Evolutionary conservation across 2,329 filamentous ascomycete species (phyloP).

Genomic region (Chaetomium olivaceum): DNA sequence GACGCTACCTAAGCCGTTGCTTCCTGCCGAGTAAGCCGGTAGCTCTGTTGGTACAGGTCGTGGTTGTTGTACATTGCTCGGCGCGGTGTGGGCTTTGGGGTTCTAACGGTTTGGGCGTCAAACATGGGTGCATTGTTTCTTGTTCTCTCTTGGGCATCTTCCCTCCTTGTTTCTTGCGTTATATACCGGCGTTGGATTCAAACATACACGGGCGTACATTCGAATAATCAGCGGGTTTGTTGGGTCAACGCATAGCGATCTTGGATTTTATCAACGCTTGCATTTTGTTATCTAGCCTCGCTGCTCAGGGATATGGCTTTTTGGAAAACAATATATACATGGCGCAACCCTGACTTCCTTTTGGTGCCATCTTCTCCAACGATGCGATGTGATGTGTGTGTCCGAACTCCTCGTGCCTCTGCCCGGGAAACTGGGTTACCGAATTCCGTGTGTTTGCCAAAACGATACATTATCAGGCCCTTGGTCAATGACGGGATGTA

Average conservation of each 20-base stretch:
- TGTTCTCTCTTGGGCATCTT: conserved; percentile 4
- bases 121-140: conserved; percentile 7
- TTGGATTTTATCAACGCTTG: background rate
- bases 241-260: conserved; percentile 7
- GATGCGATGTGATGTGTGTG: too few species aligned
- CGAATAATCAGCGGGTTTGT: background rate
- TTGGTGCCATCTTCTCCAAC: background rate
- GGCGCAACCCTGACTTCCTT: background rate
- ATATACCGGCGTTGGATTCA: conserved; percentile 8
- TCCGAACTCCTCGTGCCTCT: too few species aligned
- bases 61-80: conserved; percentile 7
- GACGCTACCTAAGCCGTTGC: conserved; percentile 39
- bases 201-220: conserved; percentile 1
- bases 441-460: background rate
- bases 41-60: background rate
- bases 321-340: background rate
- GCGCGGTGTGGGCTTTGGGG: background rate
- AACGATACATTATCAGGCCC: background rate
- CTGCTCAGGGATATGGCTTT: background rate
- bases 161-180: conserved; percentile 3
- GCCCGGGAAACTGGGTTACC: background rate
- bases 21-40: conserved; percentile 38
- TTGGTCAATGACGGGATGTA: background rate
- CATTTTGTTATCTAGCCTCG: background rate
- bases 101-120: conserved; percentile 15